phyloP scores from a whole-genome alignment of 1,284 basidiomycete species.

The Microbotryum violaceum region DNA sequence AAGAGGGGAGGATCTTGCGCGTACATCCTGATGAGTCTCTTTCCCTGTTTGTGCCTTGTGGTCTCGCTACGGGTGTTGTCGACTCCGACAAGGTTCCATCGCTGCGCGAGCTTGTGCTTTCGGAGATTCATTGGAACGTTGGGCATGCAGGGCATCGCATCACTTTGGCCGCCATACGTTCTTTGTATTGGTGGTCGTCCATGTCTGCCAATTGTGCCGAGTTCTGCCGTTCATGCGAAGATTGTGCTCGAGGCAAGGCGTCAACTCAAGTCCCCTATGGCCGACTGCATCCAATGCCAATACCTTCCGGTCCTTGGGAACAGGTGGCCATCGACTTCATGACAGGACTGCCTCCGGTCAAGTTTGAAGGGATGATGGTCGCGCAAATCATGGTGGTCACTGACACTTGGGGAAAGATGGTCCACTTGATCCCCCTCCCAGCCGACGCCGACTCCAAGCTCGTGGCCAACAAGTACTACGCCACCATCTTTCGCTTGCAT shows the following conservation, averaged over 20 bases:
- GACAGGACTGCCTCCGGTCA: background rate
- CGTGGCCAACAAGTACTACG: background rate
- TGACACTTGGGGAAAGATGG: conserved; percentile 1
- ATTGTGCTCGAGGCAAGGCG: conserved; percentile 34
- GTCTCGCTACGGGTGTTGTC: too few species aligned
- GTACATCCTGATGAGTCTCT: too few species aligned
- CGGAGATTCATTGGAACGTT: too few species aligned
- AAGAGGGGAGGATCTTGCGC: too few species aligned
- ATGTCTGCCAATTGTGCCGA: conserved; percentile 35
- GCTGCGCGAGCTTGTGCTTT: too few species aligned
- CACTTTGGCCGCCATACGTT: too few species aligned
- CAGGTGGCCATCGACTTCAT: conserved; percentile 45
- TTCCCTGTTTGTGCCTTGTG: too few species aligned
- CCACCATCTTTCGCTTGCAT: background rate
- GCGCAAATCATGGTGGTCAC: conserved; percentile 8
- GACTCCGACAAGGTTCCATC: too few species aligned
- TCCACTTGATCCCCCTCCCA: conserved; percentile 9
- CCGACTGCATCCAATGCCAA: conserved; percentile 38
- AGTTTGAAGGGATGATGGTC: background rate
- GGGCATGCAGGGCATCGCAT: too few species aligned
- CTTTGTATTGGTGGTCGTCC: conserved; percentile 43
- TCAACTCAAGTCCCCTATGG: conserved; percentile 35
- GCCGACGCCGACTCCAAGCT: background rate
- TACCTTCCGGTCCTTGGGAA: conserved; percentile 43
- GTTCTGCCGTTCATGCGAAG: conserved; percentile 38